Percentiles rank a stretch among this genome's conserved stretches.
These are phyloP conservation scores for Lophiostoma macrostomum DNA, from an alignment of 495 filamentous ascomycete genomes.

Conservation along the genomic window DNA sequence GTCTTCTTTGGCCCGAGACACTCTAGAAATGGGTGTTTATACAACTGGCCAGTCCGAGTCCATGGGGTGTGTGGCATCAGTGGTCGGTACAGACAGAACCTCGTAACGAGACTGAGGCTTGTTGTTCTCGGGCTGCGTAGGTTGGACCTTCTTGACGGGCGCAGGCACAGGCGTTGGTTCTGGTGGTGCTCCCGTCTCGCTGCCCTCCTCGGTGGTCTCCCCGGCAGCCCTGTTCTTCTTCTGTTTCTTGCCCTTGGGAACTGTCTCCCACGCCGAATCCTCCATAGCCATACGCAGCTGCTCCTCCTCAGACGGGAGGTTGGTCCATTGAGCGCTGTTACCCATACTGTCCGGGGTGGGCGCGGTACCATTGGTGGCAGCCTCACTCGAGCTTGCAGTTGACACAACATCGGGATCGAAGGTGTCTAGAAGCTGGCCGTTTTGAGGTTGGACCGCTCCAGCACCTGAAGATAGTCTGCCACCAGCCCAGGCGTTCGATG, in stretches of 20 bases:
- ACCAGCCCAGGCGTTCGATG: conserved; percentile 61
- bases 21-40: too few species aligned
- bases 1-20: too few species aligned
- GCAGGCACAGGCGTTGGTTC: conserved; percentile 4
- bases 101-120: conserved; percentile 9
- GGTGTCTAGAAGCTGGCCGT: conserved; percentile 68
- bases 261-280: conserved; percentile 71
- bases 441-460: conserved; percentile 19
- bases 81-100: conserved; percentile 2
- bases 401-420: conserved; percentile 55
- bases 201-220: conserved; percentile 39
- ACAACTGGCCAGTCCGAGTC: conserved; percentile 59
- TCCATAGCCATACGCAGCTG: conserved; percentile 68
- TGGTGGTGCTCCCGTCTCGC: conserved; percentile 8
- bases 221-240: conserved; percentile 53
- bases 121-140: not conserved
- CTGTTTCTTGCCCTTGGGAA: conserved; percentile 60
- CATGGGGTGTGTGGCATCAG: conserved; percentile 38
- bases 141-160: conserved; percentile 8
- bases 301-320: conserved; percentile 78
- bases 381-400: conserved; percentile 37
- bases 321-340: conserved; percentile 46
- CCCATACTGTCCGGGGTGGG: conserved; percentile 31
- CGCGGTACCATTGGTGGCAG: conserved; percentile 30
- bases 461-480: not conserved